Conservation (phyloP, 1,139 yeast genomes). For the Protomyces gravidus region DNA sequence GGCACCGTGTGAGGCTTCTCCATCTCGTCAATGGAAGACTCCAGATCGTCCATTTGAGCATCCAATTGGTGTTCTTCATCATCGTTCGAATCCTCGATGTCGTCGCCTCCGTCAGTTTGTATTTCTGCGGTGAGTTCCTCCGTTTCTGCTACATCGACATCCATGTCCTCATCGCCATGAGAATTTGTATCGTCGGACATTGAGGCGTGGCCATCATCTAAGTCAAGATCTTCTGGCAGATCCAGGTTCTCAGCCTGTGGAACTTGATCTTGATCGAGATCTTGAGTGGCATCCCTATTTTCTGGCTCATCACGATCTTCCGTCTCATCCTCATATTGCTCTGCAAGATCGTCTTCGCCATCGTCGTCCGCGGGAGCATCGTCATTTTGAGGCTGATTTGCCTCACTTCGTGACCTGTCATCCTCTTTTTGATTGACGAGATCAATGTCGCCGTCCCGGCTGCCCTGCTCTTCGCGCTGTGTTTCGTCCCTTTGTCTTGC, state of each 20-base stretch:
- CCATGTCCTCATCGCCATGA: constrained; percentile 33
- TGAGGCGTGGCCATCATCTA: no score
- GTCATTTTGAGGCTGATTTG: constrained; percentile 52
- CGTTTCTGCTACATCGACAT: background rate
- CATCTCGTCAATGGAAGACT: background rate
- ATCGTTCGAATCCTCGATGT: background rate
- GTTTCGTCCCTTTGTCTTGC: constrained; percentile 65
- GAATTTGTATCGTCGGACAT: constrained; percentile 39
- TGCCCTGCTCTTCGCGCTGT: constrained; percentile 56
- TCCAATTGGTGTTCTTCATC: background rate
- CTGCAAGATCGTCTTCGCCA: constrained; percentile 39
- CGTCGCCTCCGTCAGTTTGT: background rate
- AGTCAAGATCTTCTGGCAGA: constrained; percentile 72
- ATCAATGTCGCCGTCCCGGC: constrained; percentile 51
- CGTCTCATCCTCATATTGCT: constrained; percentile 36
- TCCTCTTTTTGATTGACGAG: constrained; percentile 72
- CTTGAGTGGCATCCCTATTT: constrained; percentile 53
- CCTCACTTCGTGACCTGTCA: constrained; percentile 41
- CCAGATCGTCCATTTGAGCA: constrained; percentile 42
- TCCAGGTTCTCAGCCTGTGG: constrained; percentile 80
- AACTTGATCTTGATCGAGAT: constrained; percentile 63
- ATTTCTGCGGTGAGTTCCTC: background rate
- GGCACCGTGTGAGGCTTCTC: constrained; percentile 7
- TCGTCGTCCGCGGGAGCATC: constrained; percentile 42
- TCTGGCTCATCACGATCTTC: constrained; percentile 46